Evolutionary conservation across 1,284 basidiomycete species (phyloP).

Genomic region (Cryptococcus deneoformans): DNA sequence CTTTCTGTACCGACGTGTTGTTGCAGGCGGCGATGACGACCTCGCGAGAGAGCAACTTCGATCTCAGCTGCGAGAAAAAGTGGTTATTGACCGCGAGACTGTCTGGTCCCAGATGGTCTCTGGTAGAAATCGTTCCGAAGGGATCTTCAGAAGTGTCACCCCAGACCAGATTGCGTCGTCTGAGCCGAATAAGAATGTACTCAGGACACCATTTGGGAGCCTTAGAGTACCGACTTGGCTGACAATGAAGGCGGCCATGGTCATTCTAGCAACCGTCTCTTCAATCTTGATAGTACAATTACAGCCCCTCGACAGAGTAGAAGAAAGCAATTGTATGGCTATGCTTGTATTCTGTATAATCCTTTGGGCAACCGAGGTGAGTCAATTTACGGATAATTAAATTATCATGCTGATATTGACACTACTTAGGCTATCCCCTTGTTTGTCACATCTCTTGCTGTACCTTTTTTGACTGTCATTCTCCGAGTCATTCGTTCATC

Average conservation of each 20-base stretch:
- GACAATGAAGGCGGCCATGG: constrained; percentile 61
- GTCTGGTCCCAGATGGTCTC: constrained; percentile 97
- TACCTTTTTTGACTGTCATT: constrained; percentile 87
- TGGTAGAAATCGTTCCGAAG: constrained; percentile 53
- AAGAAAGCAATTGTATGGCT: constrained; percentile 90
- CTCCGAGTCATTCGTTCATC: constrained; percentile 73
- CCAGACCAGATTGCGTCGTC: constrained; percentile 54
- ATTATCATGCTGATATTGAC: background rate
- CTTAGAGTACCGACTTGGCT: constrained; percentile 56
- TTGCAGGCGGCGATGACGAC: constrained; percentile 69
- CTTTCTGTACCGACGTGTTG: constrained; percentile 81
- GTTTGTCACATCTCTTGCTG: constrained; percentile 89
- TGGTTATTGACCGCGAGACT: constrained; percentile 53
- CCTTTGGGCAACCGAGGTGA: constrained; percentile 92
- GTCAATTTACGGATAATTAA: constrained; percentile 18
- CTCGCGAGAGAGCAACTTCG: constrained; percentile 78
- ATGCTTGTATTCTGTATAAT: constrained; percentile 89
- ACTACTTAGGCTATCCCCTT: constrained; percentile 77
- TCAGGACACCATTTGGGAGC: constrained; percentile 62
- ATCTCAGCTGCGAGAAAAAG: constrained; percentile 83
- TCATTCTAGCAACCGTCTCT: constrained; percentile 58
- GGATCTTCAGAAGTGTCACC: constrained; percentile 67
- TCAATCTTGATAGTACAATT: constrained; percentile 64
- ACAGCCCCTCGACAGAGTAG: constrained; percentile 61
- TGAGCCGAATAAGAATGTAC: constrained; percentile 45